phyloP scores from a whole-genome alignment of 176 grass and related monocot genomes.

The Hordeum vulgare region MorexV3_pseudomolecules_assembly NC_058523.1:525620879-525621378 shows the following conservation, averaged over 20 bases:
- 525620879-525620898: not conserved
- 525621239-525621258: conserved; percentile 98
- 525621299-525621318: not conserved
- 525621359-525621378: conserved; percentile 96
- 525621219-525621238: conserved; percentile 97
- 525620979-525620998: not conserved
- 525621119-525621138: not conserved
- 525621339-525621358: conserved; percentile 58
- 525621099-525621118: not conserved
- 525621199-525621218: conserved; percentile 99
- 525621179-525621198: conserved; percentile 90
- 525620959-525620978: not conserved
- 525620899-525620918: not conserved
- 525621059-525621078: conserved; percentile 2
- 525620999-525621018: conserved; percentile 5
- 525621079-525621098: not conserved
- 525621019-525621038: conserved; percentile 5
- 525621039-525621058: conserved; percentile 10
- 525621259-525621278: conserved; percentile 45
- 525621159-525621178: conserved; percentile 93
- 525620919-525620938: not conserved
- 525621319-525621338: conserved; percentile 13
- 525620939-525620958: not conserved
- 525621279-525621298: not conserved
- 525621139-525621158: conserved; percentile 66